Conservation (phyloP, 805 yeast species). For the Lachancea fermentati region DNA sequence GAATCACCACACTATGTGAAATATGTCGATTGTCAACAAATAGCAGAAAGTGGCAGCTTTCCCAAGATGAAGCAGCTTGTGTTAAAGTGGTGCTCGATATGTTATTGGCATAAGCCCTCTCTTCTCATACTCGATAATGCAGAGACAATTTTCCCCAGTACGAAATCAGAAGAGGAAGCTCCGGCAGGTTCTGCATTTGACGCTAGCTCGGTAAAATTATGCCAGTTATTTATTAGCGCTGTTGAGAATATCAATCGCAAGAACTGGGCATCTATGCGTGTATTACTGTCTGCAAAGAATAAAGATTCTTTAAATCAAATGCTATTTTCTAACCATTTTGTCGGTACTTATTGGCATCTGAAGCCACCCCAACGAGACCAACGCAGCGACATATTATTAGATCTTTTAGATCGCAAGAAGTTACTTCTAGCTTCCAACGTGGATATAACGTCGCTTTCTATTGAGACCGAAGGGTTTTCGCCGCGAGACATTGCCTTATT, state of each 20-base stretch:
- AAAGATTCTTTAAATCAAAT: slow-evolving; percentile 59
- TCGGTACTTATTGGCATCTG: slow-evolving; percentile 57
- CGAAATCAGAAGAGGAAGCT: slow-evolving; percentile 46
- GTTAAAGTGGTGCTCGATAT: slow-evolving; percentile 41
- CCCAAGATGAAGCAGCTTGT: slow-evolving; percentile 38
- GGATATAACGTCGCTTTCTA: slow-evolving; percentile 45
- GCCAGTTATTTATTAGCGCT: slow-evolving; percentile 51
- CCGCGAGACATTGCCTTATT: slow-evolving; percentile 75
- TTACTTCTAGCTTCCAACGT: slow-evolving; percentile 37
- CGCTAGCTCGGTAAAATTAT: slow-evolving; percentile 50
- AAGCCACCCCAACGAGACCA: slow-evolving; percentile 64
- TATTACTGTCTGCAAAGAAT: slow-evolving; percentile 59
- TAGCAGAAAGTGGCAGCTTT: slow-evolving; percentile 18
- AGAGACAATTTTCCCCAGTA: slow-evolving; percentile 56
- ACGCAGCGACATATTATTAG: slow-evolving; percentile 43
- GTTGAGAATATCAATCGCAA: slow-evolving; percentile 35
- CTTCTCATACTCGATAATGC: slow-evolving; percentile 71
- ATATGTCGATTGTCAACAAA: slow-evolving; percentile 51
- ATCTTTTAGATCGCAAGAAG: slow-evolving; percentile 34
- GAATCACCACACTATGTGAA: slow-evolving; percentile 37
- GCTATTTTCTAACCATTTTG: slow-evolving; percentile 61
- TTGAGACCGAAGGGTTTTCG: slow-evolving; percentile 83
- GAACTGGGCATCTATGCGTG: slow-evolving; percentile 40
- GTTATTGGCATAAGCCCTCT: slow-evolving; percentile 75
- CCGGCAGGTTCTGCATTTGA: slow-evolving; percentile 37